These are phyloP conservation scores for Termitomyces sp. DNA, from an alignment of 768 basidiomycete genomes.

Conservation along the genomic window DNA sequence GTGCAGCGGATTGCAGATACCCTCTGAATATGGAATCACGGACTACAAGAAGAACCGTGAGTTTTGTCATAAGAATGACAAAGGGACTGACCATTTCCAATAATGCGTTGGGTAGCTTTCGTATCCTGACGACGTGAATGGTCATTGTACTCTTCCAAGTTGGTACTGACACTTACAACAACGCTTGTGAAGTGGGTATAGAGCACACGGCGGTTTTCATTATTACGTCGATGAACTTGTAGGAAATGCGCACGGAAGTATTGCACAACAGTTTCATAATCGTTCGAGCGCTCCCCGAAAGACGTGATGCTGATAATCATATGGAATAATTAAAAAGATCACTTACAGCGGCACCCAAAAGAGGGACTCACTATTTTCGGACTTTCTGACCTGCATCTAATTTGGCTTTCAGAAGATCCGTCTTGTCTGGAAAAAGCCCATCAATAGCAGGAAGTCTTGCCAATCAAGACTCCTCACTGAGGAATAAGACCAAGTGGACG, in stretches of 20 bases:
- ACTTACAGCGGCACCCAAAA: background rate
- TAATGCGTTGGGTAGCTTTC: slow-evolving; percentile 78
- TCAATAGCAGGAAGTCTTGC: background rate
- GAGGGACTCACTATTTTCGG: slow-evolving; percentile 64
- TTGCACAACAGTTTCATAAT: slow-evolving; percentile 74
- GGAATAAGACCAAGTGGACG: slow-evolving; percentile 54
- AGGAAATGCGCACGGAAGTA: slow-evolving; percentile 88
- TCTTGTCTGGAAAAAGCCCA: slow-evolving; percentile 50
- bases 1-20: slow-evolving; percentile 65
- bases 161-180: slow-evolving; percentile 41
- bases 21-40: slow-evolving; percentile 75
- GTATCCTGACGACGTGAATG: slow-evolving; percentile 49
- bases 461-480: slow-evolving; percentile 35
- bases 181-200: slow-evolving; percentile 82
- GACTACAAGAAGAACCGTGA: slow-evolving; percentile 30
- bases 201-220: slow-evolving; percentile 73
- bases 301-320: slow-evolving; percentile 59
- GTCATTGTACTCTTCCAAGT: background rate
- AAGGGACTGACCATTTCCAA: slow-evolving; percentile 61
- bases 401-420: slow-evolving; percentile 71
- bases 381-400: slow-evolving; percentile 65
- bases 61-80: background rate
- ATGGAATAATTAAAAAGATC: background rate
- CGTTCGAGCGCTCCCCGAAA: slow-evolving; percentile 75
- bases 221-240: slow-evolving; percentile 75